A percentile compares a stretch with the other conserved stretches of the same genome.
Conservation (phyloP, 805 yeast genomes). For the Candida railenensis region DNA sequence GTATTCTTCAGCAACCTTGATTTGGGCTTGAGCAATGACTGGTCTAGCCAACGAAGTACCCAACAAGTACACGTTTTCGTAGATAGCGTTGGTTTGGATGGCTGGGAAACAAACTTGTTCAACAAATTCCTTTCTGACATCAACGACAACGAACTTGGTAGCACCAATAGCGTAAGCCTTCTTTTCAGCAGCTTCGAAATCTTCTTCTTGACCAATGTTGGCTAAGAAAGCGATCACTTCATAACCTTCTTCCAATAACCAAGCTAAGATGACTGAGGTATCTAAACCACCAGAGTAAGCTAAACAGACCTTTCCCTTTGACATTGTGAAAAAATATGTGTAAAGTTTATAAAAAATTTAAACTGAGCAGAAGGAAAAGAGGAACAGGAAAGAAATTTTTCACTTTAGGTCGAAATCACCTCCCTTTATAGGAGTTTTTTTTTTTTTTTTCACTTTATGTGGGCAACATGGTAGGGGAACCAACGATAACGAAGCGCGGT, state of each 20-base stretch:
- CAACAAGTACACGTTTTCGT: conserved; percentile 93
- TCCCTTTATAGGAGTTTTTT: neutral
- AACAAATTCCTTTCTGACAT: conserved; percentile 93
- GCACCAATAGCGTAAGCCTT: conserved; percentile 98
- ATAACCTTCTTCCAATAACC: conserved; percentile 97
- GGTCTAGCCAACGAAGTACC: conserved; percentile 99
- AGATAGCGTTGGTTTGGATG: conserved; percentile 94
- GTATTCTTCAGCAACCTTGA: conserved; percentile 92
- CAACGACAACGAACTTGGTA: conserved; percentile 88
- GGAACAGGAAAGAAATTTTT: conserved; percentile 10
- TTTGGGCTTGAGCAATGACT: conserved; percentile 97
- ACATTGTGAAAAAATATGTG: conserved; percentile 46
- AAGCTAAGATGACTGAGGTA: conserved; percentile 95
- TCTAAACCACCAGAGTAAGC: conserved; percentile 99
- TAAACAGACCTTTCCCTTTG: conserved; percentile 98
- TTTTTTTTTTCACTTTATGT: too few species aligned
- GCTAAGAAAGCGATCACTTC: conserved; percentile 99
- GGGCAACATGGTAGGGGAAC: conserved; percentile 6
- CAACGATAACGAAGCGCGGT: conserved; percentile 29
- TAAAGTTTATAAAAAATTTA: neutral
- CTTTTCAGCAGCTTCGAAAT: conserved; percentile 93
- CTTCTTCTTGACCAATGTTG: conserved; percentile 99
- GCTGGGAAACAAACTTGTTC: conserved; percentile 94
- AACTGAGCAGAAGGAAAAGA: conserved; percentile 6
- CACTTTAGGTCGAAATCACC: neutral